Evolutionary conservation across 2,329 filamentous ascomycete species (phyloP).

Genomic region (Chalaropsis thielavioides): DNA sequence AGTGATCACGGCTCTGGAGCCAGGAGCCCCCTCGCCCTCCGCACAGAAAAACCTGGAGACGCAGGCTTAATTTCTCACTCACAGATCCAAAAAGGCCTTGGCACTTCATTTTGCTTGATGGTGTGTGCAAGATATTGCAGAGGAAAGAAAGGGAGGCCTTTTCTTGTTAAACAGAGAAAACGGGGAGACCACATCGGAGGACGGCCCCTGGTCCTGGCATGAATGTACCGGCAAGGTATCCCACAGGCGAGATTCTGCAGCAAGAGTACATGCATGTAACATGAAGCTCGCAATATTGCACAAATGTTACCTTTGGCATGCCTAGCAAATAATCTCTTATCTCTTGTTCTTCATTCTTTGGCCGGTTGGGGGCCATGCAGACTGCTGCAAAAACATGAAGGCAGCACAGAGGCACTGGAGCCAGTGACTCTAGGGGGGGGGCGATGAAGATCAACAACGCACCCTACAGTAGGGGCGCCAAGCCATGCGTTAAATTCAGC

Average conservation of each 20-base stretch:
- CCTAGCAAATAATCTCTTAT: not conserved
- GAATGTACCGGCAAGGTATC: not conserved
- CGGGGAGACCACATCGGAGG: not conserved
- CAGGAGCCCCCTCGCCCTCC: too few species aligned
- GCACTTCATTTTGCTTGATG: not conserved
- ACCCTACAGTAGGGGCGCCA: not conserved
- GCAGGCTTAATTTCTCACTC: not conserved
- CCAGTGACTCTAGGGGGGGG: not conserved
- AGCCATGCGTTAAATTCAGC: not conserved
- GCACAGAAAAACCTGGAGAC: not conserved
- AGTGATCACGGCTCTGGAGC: not conserved
- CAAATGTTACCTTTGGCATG: not conserved
- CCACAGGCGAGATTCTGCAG: not conserved
- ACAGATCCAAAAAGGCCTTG: not conserved
- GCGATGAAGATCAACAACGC: not conserved
- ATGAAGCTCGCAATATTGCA: not conserved
- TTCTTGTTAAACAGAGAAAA: not conserved
- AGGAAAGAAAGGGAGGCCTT: not conserved
- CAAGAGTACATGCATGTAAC: not conserved
- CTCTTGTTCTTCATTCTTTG: not conserved
- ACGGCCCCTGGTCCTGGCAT: not conserved
- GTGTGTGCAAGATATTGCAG: not conserved
- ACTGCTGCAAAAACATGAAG: not conserved
- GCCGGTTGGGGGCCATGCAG: not conserved
- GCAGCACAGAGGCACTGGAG: not conserved